These are phyloP conservation scores for Cairneyella variabilis DNA, from an alignment of 495 filamentous ascomycete genomes.

Conservation along the genomic window DNA sequence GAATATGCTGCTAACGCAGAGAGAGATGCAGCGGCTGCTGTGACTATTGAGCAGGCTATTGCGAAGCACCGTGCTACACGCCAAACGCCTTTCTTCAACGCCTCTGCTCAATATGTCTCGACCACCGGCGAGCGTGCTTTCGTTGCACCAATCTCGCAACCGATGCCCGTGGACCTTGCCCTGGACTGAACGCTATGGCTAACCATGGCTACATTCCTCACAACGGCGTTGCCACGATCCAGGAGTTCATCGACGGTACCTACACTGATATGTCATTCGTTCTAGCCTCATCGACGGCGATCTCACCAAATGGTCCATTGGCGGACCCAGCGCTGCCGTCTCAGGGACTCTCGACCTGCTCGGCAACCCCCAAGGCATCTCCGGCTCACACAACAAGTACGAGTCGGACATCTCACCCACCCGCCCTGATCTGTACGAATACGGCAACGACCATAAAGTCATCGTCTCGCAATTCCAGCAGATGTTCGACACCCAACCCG, in stretches of 20 bases:
- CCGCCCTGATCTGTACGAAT: conserved; percentile 46
- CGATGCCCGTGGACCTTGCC: conserved; percentile 45
- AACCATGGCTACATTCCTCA: conserved; percentile 54
- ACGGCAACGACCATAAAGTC: conserved; percentile 37
- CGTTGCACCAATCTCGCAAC: conserved; percentile 32
- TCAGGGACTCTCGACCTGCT: conserved; percentile 4
- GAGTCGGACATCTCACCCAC: conserved; percentile 54
- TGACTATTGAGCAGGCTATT: too few relatives aligned
- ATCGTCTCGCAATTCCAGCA: conserved; percentile 41
- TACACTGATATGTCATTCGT: conserved; percentile 5
- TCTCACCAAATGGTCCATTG: conserved; percentile 13
- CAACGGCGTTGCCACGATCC: conserved; percentile 41
- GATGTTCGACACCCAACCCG: conserved; percentile 28
- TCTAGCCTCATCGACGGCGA: conserved; percentile 49
- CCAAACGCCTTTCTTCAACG: conserved; percentile 15
- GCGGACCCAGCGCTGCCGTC: conserved; percentile 8
- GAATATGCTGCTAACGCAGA: too few relatives aligned
- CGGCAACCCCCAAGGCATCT: conserved; percentile 15
- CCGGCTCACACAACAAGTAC: conserved; percentile 39
- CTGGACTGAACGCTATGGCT: conserved; percentile 44
- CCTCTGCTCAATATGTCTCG: conserved; percentile 23
- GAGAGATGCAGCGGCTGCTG: too few relatives aligned
- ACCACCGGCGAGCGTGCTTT: conserved; percentile 37
- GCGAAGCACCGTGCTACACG: too few relatives aligned
- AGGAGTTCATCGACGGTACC: conserved; percentile 30